Conservation (phyloP, 2,329 filamentous ascomycete genomes). For the Clonostachys sp. region DNA sequence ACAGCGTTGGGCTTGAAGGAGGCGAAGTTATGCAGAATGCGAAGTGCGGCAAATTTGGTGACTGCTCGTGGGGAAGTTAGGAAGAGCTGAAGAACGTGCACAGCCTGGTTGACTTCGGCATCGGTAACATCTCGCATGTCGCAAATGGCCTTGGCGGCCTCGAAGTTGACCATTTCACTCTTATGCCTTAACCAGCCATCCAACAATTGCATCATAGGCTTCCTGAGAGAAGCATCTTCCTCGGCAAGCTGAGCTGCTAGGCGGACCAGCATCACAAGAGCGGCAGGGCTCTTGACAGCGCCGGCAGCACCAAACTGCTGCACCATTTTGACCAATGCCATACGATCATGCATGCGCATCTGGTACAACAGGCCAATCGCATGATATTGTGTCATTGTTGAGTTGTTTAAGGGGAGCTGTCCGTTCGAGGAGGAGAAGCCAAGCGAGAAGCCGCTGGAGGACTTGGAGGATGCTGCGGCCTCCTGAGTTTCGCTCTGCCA, state of each 20-base stretch:
- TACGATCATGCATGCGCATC: slow-evolving; percentile 95
- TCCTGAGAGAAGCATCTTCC: slow-evolving; percentile 82
- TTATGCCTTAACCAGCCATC: slow-evolving; percentile 97
- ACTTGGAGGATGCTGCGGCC: slow-evolving; percentile 86
- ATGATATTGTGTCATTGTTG: slow-evolving; percentile 98
- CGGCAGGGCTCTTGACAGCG: slow-evolving; percentile 91
- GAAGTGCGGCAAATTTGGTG: slow-evolving; percentile 95
- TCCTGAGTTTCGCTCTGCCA: slow-evolving; percentile 99
- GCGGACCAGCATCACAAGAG: slow-evolving; percentile 86
- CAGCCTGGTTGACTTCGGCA: slow-evolving; percentile 83
- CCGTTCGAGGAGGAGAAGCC: slow-evolving; percentile 81
- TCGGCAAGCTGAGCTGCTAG: slow-evolving; percentile 91
- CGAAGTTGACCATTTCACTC: slow-evolving; percentile 99
- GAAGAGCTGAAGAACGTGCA: slow-evolving; percentile 95
- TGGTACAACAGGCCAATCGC: slow-evolving; percentile 96
- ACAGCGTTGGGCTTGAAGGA: slow-evolving; percentile 94
- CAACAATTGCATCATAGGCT: slow-evolving; percentile 94
- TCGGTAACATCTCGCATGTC: slow-evolving; percentile 92
- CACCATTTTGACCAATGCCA: slow-evolving; percentile 99
- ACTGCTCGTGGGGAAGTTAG: slow-evolving; percentile 91
- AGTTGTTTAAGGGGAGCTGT: slow-evolving; percentile 79
- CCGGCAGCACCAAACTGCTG: slow-evolving; percentile 93
- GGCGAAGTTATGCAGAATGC: slow-evolving; percentile 93
- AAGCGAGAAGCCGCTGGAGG: slow-evolving; percentile 82
- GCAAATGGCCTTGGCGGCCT: slow-evolving; percentile 96